Conservation (phyloP, 2,329 filamentous ascomycete species). For the Pleurostoma richardsiae region DNA sequence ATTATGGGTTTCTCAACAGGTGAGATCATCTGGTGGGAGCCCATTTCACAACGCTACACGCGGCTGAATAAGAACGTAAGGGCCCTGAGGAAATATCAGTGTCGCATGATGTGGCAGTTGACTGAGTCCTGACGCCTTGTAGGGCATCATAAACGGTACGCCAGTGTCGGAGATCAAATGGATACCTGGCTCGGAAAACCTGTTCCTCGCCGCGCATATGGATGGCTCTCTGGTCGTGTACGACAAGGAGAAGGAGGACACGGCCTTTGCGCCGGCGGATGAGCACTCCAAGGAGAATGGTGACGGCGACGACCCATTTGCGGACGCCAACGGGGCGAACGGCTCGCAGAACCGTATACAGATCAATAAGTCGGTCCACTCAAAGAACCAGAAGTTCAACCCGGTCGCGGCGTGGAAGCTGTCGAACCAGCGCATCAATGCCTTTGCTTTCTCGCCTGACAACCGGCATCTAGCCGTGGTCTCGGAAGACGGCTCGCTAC, state of each 20-base stretch:
- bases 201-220: conserved; percentile 88
- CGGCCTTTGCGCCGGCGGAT: conserved; percentile 69
- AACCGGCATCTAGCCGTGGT: conserved; percentile 82
- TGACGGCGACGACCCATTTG: conserved; percentile 42
- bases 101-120: background rate
- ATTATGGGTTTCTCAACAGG: conserved; percentile 95
- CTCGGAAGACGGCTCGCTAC: conserved; percentile 83
- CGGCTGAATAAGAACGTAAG: conserved; percentile 90
- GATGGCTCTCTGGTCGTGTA: conserved; percentile 91
- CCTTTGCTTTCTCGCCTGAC: conserved; percentile 89
- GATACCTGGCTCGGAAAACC: conserved; percentile 89
- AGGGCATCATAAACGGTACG: conserved; percentile 82
- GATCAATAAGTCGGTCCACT: conserved; percentile 87
- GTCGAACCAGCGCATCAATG: conserved; percentile 85
- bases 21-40: conserved; percentile 98
- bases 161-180: conserved; percentile 85
- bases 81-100: background rate
- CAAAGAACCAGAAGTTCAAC: conserved; percentile 88
- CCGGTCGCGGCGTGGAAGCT: conserved; percentile 90
- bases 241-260: conserved; percentile 95
- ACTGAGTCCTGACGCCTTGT: conserved; percentile 7
- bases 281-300: conserved; percentile 71
- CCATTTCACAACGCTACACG: conserved; percentile 91
- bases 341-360: conserved; percentile 49
- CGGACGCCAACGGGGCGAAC: conserved; percentile 21